Evolutionary conservation across 495 filamentous ascomycete species (phyloP), one percentile per base, ranked within the genome.

Genomic region (Staphylotrichum longicolle): DNA sequence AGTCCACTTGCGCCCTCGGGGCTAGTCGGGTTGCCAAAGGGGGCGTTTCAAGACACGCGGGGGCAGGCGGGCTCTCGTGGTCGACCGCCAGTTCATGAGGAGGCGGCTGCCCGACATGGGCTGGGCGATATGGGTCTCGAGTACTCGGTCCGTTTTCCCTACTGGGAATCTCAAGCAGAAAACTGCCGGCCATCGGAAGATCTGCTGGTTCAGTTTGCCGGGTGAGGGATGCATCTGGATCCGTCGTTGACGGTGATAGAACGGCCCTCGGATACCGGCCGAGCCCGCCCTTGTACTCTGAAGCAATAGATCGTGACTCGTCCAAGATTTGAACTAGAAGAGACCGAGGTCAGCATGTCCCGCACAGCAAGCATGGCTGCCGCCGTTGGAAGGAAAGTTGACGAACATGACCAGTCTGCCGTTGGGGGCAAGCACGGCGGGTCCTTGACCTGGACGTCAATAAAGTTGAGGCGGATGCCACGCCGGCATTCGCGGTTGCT

Each of bases 391-490:
- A 45, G 54, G 20, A 14, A 33, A 15, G 14, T 63, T 81, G 7
- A 54, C 52, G 39, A 42, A 76, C 92, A 85, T 68, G 82, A 82
- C 82, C 88, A 90, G 12, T 90, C 86, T 3, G 80, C 72, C 5
- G 86, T 83, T 3, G 80, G 85, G 27, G 82, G 79, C 49, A 88
- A 69, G 45, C 83, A 76, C 0, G 90, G 90, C 39, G 91, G 91
- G 11, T 78, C 79, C 66, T 87, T 83, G 49, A 86, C 85, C 57
- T 88, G 85, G 7, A 86, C 90, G 68, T 97, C 93, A 64, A 96
- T 93, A 68, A 96, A 98, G 71, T 98, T 98, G 45, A 98, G 81
- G 42, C 91, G 83, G 27, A 97, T 78, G 11, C 94, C 94, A 47
- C 93, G 83, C 70, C 91, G 89, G 79, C 94, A 98, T 44, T 86